Evolutionary conservation across 176 grass and related monocot genomes (phyloP), one percentile per base, ranked within the genome.

Genomic region (Cenchrus purpureus): DNA sequence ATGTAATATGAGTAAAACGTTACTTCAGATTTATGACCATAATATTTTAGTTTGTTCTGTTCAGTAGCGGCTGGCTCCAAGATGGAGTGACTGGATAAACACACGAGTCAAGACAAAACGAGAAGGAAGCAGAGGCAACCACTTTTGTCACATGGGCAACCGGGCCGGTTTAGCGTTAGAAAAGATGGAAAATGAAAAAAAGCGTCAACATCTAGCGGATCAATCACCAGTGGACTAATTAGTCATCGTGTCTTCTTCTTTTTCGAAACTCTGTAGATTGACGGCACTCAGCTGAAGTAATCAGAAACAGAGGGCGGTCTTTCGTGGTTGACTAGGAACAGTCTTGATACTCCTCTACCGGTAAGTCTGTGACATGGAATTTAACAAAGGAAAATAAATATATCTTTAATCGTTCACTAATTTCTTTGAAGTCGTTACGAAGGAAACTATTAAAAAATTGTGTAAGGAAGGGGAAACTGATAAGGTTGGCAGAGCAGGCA

Each of bases 241-340:
- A 40, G 7, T 10, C 7, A 53, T 51, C 46, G 4, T 10, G 3
- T 49, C 56, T n/a, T 46, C 12, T 12, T 54, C 3, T 43, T 37
- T 44, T 56, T 14, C 12, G 22, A 68, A n/a, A n/a, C 3, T 40
- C 42, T 4, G 17, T 68, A 22, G 64, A 56, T 6, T 2, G 65
- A 70, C 79, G 42, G 54, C 37, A 64, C 1, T 3, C 42, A 44
- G 10, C 10, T 68, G 40, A 43, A 55, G 11, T 65, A 31, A 57
- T 56, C 0, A 57, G 43, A 86, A 68, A 59, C 12, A 15, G 53
- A 68, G 34, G 65, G 15, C 25, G 37, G 19, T 32, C 62, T 76
- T 82, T 69, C 34, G 1, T 68, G 42, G 19, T 69, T 81, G 78
- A n/a, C 68, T 28, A 57, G 32, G 68, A 68, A 57, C 12, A 51